phyloP scores from a whole-genome alignment of 2,329 filamentous ascomycete species.

The Neoascochyta sp. region DNA sequence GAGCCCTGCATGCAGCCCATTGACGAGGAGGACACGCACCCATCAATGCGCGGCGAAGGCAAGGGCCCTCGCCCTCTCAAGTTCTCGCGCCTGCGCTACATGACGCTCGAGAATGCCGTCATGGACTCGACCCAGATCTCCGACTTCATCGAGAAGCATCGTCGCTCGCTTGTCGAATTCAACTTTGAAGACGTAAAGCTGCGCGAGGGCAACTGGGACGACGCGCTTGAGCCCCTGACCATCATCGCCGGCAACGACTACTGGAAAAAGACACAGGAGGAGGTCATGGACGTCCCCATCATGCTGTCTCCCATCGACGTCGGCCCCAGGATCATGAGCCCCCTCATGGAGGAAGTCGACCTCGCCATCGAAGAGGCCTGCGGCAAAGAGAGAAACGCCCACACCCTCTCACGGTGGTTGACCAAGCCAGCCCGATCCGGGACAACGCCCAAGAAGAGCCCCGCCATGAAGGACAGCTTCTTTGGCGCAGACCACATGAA shows the following conservation, averaged over 20 bases:
- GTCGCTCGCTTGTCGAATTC: constrained; percentile 67
- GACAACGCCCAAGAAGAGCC: constrained; percentile 14
- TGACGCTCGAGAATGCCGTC: constrained; percentile 68
- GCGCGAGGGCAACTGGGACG: constrained; percentile 71
- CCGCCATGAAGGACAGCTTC: constrained; percentile 26
- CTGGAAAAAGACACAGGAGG: constrained; percentile 41
- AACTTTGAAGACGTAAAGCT: constrained; percentile 75
- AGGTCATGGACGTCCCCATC: constrained; percentile 42
- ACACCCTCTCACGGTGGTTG: constrained; percentile 34
- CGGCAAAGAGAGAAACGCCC: constrained; percentile 15
- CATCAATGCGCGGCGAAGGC: constrained; percentile 32
- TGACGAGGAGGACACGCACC: constrained; percentile 28
- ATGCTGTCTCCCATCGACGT: constrained; percentile 35
- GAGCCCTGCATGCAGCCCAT: constrained; percentile 65
- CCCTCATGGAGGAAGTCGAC: constrained; percentile 32
- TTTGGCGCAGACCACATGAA: constrained; percentile 38
- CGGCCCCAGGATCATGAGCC: constrained; percentile 35
- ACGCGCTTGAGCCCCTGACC: constrained; percentile 71
- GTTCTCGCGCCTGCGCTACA: constrained; percentile 64
- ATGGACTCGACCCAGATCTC: constrained; percentile 70
- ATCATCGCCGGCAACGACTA: constrained; percentile 41
- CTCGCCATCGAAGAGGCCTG: constrained; percentile 21
- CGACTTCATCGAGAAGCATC: constrained; percentile 64
- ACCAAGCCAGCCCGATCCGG: constrained; percentile 15
- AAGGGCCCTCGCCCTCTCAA: constrained; percentile 46